Conservation (phyloP, 352 stramenopile species). For the Aphanomyces stellatus region DNA sequence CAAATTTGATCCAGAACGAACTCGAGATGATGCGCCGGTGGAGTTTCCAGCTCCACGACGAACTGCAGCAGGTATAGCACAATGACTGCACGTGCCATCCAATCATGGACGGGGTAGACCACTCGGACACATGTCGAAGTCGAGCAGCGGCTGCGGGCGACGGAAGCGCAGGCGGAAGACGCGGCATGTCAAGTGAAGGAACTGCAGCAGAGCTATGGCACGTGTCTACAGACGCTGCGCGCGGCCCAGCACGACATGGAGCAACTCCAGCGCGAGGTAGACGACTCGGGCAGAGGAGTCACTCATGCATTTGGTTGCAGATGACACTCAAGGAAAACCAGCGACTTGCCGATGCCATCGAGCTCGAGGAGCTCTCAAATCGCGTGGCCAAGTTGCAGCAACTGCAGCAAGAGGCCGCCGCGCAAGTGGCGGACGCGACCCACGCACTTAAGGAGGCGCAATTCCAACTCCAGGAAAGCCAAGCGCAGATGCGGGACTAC, state of each 20-base stretch:
- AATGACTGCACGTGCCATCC: not conserved
- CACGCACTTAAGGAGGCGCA: not conserved
- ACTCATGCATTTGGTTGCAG: no score
- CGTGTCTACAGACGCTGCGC: not conserved
- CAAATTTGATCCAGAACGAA: constrained; percentile 27
- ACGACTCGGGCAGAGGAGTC: no score
- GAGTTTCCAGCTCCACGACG: constrained; percentile 17
- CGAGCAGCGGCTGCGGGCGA: not conserved
- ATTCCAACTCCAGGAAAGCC: not conserved
- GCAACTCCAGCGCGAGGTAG: not conserved
- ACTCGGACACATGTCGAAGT: not conserved
- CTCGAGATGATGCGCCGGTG: constrained; percentile 32
- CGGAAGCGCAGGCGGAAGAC: not conserved
- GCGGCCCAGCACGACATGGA: not conserved
- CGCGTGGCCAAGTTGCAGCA: not conserved
- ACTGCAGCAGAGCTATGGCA: not conserved
- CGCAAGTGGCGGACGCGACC: not conserved
- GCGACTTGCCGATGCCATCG: not conserved
- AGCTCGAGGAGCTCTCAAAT: not conserved
- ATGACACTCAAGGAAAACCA: not conserved
- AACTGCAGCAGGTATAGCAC: constrained; percentile 4
- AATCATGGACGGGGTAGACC: not conserved
- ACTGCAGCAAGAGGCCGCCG: not conserved
- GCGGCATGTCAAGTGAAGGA: not conserved
- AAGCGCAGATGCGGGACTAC: not conserved